Conservation (phyloP, 306 rosid species). For the Ceratonia siliqua region DNA sequence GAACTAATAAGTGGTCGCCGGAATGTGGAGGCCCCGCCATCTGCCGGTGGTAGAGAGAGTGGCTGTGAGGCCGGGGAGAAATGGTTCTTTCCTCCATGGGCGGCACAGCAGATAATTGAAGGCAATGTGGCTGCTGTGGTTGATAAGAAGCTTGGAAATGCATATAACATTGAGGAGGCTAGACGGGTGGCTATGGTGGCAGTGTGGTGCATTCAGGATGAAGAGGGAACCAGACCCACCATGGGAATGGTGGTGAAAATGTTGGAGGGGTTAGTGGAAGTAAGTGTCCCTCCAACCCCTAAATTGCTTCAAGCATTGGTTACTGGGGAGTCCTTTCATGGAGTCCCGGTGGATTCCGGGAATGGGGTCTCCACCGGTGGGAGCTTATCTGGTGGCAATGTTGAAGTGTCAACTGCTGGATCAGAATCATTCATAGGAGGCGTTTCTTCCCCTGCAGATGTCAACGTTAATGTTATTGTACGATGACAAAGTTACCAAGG, state of each 20-base stretch:
- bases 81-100: slow-evolving; percentile 97
- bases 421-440: slow-evolving; percentile 54
- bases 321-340: slow-evolving; percentile 70
- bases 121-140: slow-evolving; percentile 59
- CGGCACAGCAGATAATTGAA: slow-evolving; percentile 60
- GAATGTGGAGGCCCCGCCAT: slow-evolving; percentile 58
- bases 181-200: slow-evolving; percentile 69
- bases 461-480: slow-evolving; percentile 40
- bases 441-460: slow-evolving; percentile 48
- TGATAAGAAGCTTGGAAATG: slow-evolving; percentile 59
- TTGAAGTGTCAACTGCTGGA: slow-evolving; percentile 49
- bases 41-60: slow-evolving; percentile 39
- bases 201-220: slow-evolving; percentile 94
- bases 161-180: slow-evolving; percentile 55
- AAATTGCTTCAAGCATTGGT: slow-evolving; percentile 81
- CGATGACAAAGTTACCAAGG: slow-evolving; percentile 34
- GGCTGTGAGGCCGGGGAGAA: slow-evolving; percentile 45
- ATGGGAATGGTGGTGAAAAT: slow-evolving; percentile 83
- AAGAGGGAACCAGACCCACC: slow-evolving; percentile 67
- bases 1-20: slow-evolving; percentile 78
- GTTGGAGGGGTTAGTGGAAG: slow-evolving; percentile 76
- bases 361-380: slow-evolving; percentile 33
- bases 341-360: slow-evolving; percentile 55
- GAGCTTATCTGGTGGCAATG: slow-evolving; percentile 46
- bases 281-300: slow-evolving; percentile 69